Conservation (phyloP, 768 basidiomycete species). For the Trametes elegans region DNA sequence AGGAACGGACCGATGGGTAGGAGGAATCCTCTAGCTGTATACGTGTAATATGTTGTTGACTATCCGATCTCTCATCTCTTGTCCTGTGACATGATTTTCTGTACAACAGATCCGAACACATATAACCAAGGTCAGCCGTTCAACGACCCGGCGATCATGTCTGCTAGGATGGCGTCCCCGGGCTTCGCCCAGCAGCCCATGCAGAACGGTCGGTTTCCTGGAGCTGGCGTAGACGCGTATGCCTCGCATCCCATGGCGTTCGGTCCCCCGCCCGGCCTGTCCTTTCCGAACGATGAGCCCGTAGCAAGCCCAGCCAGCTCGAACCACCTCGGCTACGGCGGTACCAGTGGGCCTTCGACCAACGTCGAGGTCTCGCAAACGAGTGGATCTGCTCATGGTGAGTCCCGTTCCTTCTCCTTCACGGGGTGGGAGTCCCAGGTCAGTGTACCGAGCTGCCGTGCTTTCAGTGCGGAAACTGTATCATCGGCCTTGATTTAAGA, state of each 20-base stretch:
- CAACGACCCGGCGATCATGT: slow-evolving; percentile 79
- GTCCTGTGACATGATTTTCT: slow-evolving; percentile 21
- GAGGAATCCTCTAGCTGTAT: slow-evolving; percentile 42
- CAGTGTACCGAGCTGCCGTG: slow-evolving; percentile 84
- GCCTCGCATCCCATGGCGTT: slow-evolving; percentile 18
- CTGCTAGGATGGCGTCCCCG: slow-evolving; percentile 57
- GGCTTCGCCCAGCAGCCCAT: slow-evolving; percentile 24
- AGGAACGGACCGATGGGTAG: slow-evolving; percentile 45
- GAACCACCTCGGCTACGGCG: slow-evolving; percentile 21
- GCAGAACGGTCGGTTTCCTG: slow-evolving; percentile 24
- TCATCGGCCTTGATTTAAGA: slow-evolving; percentile 59
- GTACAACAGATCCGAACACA: slow-evolving; percentile 32
- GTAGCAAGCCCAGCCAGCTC: slow-evolving; percentile 34
- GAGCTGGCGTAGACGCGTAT: slow-evolving; percentile 18
- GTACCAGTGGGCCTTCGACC: slow-evolving; percentile 22
- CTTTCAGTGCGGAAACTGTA: slow-evolving; percentile 88
- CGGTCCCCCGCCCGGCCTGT: slow-evolving; percentile 70
- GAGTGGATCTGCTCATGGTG: slow-evolving; percentile 57
- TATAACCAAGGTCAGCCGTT: slow-evolving; percentile 47
- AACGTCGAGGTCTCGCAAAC: slow-evolving; percentile 33
- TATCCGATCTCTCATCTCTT: slow-evolving; percentile 17
- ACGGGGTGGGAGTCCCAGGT: slow-evolving; percentile 77
- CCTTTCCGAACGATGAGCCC: slow-evolving; percentile 38
- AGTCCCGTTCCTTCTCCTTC: slow-evolving; percentile 52
- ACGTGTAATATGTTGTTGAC: slow-evolving; percentile 33